These are phyloP conservation scores for Leersia perrieri DNA, from an alignment of 176 grass and related monocot species.

Conservation along the genomic window DNA sequence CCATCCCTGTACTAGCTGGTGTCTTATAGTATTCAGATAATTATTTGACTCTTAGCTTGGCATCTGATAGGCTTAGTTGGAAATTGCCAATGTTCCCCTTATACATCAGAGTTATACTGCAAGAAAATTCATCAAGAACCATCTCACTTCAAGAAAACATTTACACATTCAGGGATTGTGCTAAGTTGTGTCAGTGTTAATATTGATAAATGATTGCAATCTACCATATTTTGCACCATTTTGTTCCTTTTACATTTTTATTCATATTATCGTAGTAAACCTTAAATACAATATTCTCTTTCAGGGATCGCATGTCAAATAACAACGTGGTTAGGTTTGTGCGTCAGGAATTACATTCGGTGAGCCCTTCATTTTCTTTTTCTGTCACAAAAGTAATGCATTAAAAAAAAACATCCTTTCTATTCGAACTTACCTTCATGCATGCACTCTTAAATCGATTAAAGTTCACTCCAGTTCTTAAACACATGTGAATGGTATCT, in stretches of 20 bases:
- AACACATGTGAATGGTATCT: background rate
- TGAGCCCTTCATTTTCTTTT: slow-evolving; percentile 1
- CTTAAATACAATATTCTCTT: background rate
- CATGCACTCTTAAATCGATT: background rate
- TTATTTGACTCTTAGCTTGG: background rate
- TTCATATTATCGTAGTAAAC: background rate
- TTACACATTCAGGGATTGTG: background rate
- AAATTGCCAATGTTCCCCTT: background rate
- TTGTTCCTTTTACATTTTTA: background rate
- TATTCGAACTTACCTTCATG: background rate
- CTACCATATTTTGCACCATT: background rate
- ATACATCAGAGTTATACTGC: background rate
- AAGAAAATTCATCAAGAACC: background rate
- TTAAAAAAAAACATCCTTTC: background rate
- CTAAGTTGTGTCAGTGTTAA: background rate
- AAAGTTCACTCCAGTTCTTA: background rate
- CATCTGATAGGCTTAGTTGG: background rate
- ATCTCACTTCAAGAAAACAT: slow-evolving; percentile 10
- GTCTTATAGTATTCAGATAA: background rate
- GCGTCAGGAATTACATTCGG: background rate
- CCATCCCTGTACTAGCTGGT: background rate
- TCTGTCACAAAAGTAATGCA: background rate
- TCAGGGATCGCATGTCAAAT: slow-evolving; percentile 8
- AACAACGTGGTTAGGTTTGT: background rate
- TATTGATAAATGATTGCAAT: background rate